Percentiles rank a stretch among this genome's conserved stretches.
Evolutionary conservation across 176 grass and related monocot genomes (phyloP).

Genomic region (Leersia perrieri): DNA sequence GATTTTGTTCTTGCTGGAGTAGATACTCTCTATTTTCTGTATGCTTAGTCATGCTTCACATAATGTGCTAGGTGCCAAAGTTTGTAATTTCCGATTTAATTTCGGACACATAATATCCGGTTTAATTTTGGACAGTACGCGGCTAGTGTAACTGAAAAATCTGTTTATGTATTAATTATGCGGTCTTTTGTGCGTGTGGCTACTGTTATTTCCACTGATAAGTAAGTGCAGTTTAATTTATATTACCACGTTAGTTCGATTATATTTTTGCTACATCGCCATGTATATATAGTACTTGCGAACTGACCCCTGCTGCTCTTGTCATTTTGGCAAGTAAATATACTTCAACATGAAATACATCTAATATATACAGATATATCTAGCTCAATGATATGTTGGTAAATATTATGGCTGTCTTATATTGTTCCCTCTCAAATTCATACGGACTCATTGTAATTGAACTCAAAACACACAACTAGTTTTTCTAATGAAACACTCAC

Average conservation of each 20-base stretch:
- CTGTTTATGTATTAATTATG: not conserved
- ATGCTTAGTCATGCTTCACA: not conserved
- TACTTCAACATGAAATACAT: slow-evolving; percentile 6
- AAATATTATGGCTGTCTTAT: slow-evolving; percentile 12
- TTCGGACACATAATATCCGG: not conserved
- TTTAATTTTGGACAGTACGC: not conserved
- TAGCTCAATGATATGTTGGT: not conserved
- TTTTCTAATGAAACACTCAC: not conserved
- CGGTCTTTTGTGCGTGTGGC: not conserved
- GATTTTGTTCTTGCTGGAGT: not conserved
- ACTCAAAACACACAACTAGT: not conserved
- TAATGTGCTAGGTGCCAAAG: not conserved
- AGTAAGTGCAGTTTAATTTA: not conserved
- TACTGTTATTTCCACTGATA: not conserved
- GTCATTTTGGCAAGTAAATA: slow-evolving; percentile 3
- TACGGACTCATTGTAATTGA: not conserved
- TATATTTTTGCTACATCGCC: not conserved
- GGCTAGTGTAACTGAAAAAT: not conserved
- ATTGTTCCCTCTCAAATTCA: not conserved
- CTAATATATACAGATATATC: slow-evolving; percentile 9
- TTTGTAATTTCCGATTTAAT: not conserved
- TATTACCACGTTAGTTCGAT: not conserved
- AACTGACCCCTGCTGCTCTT: not conserved
- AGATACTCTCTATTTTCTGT: not conserved
- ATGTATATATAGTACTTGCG: not conserved